phyloP scores from a whole-genome alignment of 805 yeast species.

The Saccharomycopsis fodiens region DNA sequence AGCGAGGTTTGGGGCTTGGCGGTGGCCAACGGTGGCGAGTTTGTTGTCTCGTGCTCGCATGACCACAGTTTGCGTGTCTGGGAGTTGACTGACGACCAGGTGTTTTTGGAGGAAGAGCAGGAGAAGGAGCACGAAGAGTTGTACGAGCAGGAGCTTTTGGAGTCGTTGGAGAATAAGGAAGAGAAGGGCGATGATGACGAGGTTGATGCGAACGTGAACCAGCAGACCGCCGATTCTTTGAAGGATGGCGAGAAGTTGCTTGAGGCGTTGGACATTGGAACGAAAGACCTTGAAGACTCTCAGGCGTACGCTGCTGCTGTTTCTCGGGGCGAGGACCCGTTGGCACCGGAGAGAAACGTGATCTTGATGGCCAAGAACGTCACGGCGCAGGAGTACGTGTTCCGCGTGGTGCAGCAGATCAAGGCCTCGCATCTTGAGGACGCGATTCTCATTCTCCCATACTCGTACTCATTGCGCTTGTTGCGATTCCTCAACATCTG shows the following conservation, averaged over 20 bases:
- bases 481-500: constrained; percentile 70
- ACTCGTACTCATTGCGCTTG: constrained; percentile 68
- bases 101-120: constrained; percentile 93
- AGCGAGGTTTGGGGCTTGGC: constrained; percentile 91
- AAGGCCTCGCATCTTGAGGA: constrained; percentile 86
- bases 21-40: constrained; percentile 63
- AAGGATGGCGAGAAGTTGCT: constrained; percentile 90
- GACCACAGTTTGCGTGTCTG: constrained; percentile 92
- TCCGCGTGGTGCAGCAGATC: constrained; percentile 62
- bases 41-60: constrained; percentile 78
- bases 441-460: constrained; percentile 84
- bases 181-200: constrained; percentile 33
- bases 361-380: constrained; percentile 61
- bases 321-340: constrained; percentile 34
- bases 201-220: constrained; percentile 58
- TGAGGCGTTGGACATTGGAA: constrained; percentile 86
- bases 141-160: constrained; percentile 74
- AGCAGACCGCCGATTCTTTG: constrained; percentile 83
- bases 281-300: constrained; percentile 53
- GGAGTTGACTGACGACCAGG: constrained; percentile 89
- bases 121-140: constrained; percentile 92
- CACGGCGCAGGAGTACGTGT: constrained; percentile 70
- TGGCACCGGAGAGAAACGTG: constrained; percentile 58
- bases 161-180: constrained; percentile 57
- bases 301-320: constrained; percentile 42